Base-by-base conservation (phyloP, 768 basidiomycete species). In the Boletales sp. region DNA sequence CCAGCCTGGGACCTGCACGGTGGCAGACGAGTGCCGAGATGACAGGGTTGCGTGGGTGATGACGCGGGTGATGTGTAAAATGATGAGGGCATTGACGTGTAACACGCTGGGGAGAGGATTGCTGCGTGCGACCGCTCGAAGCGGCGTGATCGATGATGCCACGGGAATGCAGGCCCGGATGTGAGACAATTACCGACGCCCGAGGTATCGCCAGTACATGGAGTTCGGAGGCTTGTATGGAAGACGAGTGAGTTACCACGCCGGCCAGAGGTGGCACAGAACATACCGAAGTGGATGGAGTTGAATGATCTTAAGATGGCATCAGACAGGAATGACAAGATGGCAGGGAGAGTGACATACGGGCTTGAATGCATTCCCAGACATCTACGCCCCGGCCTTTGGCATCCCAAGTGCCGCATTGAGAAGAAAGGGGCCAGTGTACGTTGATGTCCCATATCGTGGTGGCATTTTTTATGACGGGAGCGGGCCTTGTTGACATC, bases 341-440 rank as follows among this genome's bases (percentile, higher is more conserved):
- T 17, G 34, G 17, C 41, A 17, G n/a, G 38, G 47, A 30, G 48
- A 35, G 24, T 45, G 54, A 34, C 45, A 68, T 67, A 87, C 86
- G 86, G 58, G 80, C 77, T 66, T 73, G 68, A 47, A 87, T 71
- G 62, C 86, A 88, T 59, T 88, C 85, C 85, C 85, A 88, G 47
- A 88, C 77, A 48, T 86, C 83, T 37, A 88, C 86, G 24, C 83
- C 80, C 36, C 80, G 78, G 45, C 79, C 74, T 66, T 75, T 78
- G 19, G 78, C 68, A 67, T 87, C 82, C 86, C 85, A 88, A 13
- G 83, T 74, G 47, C 81, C 81, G 64, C 86, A 87, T 61, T 88
- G 86, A 52, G 80, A 79, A 63, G 79, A 75, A 39, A 82, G 55
- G 19, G 74, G 58, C 86, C 86, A 88, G 65, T 82, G 71, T 37